These are phyloP conservation scores for Termitomyces sp. DNA, from an alignment of 768 basidiomycete species.

Conservation along the genomic window DNA sequence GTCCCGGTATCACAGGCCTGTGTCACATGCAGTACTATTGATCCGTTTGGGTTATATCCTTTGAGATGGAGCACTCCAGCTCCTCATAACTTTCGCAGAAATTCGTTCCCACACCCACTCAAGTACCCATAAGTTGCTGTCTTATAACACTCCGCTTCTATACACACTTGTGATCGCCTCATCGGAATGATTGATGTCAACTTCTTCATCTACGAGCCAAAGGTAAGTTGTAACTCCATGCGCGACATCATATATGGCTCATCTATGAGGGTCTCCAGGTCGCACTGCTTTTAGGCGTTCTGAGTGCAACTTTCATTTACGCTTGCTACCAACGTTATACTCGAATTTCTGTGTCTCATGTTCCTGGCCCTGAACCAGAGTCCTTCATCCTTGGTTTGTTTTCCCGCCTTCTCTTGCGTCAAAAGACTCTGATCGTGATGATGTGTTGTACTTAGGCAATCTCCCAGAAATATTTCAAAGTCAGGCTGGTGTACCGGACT, in stretches of 20 bases:
- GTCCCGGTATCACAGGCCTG: neutral
- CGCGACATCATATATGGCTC: neutral
- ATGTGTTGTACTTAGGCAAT: slow-evolving; percentile 36
- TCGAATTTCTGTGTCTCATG: slow-evolving; percentile 37
- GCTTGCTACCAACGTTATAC: slow-evolving; percentile 29
- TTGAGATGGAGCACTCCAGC: neutral
- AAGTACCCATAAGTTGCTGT: neutral
- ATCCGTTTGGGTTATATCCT: neutral
- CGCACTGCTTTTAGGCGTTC: slow-evolving; percentile 4
- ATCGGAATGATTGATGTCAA: neutral
- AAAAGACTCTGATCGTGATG: neutral
- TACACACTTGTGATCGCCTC: neutral
- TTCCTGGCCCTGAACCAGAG: slow-evolving; percentile 46
- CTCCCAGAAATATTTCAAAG: slow-evolving; percentile 47
- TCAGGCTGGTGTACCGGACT: slow-evolving; percentile 48
- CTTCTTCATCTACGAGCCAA: neutral
- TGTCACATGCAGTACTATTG: neutral
- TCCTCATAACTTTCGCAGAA: neutral
- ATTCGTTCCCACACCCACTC: neutral
- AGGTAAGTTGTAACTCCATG: neutral
- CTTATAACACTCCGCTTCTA: neutral
- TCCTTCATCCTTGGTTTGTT: slow-evolving; percentile 44
- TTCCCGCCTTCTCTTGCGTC: neutral
- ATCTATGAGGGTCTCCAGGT: neutral
- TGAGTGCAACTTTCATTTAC: slow-evolving; percentile 20